These are phyloP conservation scores for Thinopyrum elongatum DNA, from an alignment of 176 grass and related monocot genomes.

Conservation along the genomic window DNA sequence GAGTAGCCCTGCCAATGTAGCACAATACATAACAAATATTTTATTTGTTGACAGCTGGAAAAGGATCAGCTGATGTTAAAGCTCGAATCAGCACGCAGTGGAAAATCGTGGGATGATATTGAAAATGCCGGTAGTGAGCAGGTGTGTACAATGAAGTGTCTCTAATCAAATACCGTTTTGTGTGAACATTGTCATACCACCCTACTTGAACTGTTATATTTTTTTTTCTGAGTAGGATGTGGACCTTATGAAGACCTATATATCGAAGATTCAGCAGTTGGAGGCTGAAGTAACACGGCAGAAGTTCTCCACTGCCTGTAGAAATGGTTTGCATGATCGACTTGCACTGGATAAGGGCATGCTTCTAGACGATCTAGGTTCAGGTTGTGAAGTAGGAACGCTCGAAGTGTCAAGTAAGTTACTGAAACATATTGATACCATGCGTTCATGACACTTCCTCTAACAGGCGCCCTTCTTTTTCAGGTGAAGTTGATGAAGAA, in stretches of 20 bases:
- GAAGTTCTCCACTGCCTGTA: conserved; percentile 55
- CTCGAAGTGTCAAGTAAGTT: conserved; percentile 55
- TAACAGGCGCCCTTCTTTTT: neutral
- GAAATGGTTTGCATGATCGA: conserved; percentile 54
- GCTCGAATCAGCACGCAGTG: conserved; percentile 65
- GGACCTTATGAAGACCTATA: conserved; percentile 72
- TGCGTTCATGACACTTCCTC: conserved; percentile 2
- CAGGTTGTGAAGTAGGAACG: conserved; percentile 52
- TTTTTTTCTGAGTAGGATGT: conserved; percentile 46
- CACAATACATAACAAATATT: conserved; percentile 1
- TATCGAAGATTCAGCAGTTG: conserved; percentile 84
- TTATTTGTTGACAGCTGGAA: conserved; percentile 56
- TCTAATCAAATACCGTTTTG: neutral
- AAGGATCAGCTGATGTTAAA: conserved; percentile 81
- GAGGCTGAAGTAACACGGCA: conserved; percentile 69
- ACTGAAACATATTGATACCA: neutral
- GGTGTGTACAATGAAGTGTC: conserved; percentile 33
- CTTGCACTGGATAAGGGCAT: conserved; percentile 47
- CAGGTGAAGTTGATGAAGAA: conserved; percentile 77
- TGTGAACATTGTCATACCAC: neutral
- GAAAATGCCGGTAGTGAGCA: conserved; percentile 42
- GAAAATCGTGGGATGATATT: conserved; percentile 80
- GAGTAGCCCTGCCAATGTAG: conserved; percentile 3
- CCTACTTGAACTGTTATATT: neutral
- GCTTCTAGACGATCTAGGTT: conserved; percentile 51